These are phyloP conservation scores for Sicyos baderoa DNA, from an alignment of 306 rosid species.

Conservation along the genomic window DNA sequence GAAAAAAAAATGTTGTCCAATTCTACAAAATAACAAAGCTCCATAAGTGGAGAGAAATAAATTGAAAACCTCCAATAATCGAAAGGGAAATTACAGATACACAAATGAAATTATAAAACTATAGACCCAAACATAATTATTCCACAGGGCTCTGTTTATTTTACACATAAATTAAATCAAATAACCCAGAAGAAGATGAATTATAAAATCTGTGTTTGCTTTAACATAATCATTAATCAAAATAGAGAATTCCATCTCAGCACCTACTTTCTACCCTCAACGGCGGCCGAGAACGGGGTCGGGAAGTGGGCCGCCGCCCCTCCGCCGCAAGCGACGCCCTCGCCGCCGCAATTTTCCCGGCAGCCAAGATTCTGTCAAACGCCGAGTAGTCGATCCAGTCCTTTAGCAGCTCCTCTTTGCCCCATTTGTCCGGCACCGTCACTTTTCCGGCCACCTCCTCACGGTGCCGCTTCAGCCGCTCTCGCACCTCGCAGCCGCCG, in stretches of 20 bases:
- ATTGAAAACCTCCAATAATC: background rate
- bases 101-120: background rate
- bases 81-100: background rate
- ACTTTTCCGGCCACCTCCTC: constrained; percentile 49
- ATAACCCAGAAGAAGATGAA: background rate
- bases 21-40: too few relatives aligned
- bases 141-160: background rate
- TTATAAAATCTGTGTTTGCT: background rate
- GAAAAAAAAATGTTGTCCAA: too few relatives aligned
- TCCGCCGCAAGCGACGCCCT: constrained; percentile 56
- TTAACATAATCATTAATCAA: background rate
- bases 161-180: background rate
- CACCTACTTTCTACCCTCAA: constrained; percentile 37
- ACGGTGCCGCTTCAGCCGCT: constrained; percentile 50
- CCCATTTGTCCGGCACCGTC: constrained; percentile 52
- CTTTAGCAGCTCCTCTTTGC: constrained; percentile 42
- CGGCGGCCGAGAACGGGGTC: constrained; percentile 28
- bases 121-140: background rate
- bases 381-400: constrained; percentile 51
- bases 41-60: background rate
- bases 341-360: constrained; percentile 41
- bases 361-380: constrained; percentile 47
- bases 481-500: constrained; percentile 25
- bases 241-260: background rate
- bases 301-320: constrained; percentile 32